Percentiles rank a stretch among this genome's conserved stretches.
These are phyloP conservation scores for Lepiota brunneoincarnata DNA, from an alignment of 768 basidiomycete species.

Conservation along the genomic window DNA sequence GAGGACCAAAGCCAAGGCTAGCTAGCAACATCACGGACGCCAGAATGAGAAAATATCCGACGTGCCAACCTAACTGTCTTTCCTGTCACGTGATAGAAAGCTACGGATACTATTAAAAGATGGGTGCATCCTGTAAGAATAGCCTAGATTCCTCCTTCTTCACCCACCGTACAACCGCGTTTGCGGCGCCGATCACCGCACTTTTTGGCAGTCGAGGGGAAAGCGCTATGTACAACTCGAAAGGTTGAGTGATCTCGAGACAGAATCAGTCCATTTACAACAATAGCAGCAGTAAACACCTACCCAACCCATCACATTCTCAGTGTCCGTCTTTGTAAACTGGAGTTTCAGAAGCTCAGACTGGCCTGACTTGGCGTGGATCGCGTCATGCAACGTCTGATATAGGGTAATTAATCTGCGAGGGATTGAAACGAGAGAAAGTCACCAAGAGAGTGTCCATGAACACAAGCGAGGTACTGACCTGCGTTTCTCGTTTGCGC, in stretches of 20 bases:
- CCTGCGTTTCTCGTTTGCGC: constrained; percentile 58
- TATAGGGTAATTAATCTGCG: constrained; percentile 81
- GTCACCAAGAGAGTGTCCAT: neutral
- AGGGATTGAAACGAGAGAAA: neutral
- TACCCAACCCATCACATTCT: constrained; percentile 95
- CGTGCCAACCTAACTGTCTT: neutral
- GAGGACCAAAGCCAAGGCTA: constrained; percentile 16
- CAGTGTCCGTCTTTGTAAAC: constrained; percentile 80
- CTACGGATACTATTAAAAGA: constrained; percentile 46
- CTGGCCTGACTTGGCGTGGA: constrained; percentile 89
- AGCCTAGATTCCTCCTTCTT: constrained; percentile 80
- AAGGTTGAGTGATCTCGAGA: constrained; percentile 83
- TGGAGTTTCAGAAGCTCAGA: constrained; percentile 80
- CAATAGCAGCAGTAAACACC: constrained; percentile 23
- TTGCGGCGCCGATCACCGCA: constrained; percentile 84
- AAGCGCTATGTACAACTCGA: constrained; percentile 85
- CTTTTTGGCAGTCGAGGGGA: constrained; percentile 86
- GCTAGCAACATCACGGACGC: constrained; percentile 5
- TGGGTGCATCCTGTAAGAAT: constrained; percentile 87
- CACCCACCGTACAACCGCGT: constrained; percentile 87
- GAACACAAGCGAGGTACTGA: constrained; percentile 21
- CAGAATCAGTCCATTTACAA: neutral
- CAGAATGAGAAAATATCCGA: neutral
- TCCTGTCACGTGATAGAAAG: neutral
- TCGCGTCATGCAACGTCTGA: constrained; percentile 81